These are phyloP conservation scores for Moesziomyces antarcticus DNA, from an alignment of 1,284 basidiomycete species.

Conservation along the genomic window DNA sequence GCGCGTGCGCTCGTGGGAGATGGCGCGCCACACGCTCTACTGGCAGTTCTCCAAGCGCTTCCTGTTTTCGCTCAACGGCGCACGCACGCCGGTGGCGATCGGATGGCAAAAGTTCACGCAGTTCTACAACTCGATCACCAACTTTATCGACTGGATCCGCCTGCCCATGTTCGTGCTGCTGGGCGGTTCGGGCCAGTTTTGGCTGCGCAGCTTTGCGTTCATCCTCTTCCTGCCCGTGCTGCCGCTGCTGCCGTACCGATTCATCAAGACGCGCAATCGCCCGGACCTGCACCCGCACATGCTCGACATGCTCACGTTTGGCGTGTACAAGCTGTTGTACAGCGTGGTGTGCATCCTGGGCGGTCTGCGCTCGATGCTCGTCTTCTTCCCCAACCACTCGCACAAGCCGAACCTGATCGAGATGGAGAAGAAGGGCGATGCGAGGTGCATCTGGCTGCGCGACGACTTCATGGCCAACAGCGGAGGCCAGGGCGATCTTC, in stretches of 20 bases:
- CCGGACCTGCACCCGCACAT: constrained; percentile 35
- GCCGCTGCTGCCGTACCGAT: constrained; percentile 22
- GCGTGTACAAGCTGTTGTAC: constrained; percentile 40
- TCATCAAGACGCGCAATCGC: constrained; percentile 27
- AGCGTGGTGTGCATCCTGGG: constrained; percentile 29
- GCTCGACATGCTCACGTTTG: constrained; percentile 30
- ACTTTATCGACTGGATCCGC: constrained; percentile 47
- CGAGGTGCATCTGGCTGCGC: constrained; percentile 28
- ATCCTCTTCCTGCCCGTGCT: constrained; percentile 26
- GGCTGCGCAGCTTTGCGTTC: constrained; percentile 20
- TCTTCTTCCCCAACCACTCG: constrained; percentile 27
- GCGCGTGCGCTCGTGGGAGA: constrained; percentile 37
- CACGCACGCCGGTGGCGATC: constrained; percentile 13
- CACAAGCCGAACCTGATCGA: constrained; percentile 21
- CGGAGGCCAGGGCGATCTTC: constrained; percentile 26
- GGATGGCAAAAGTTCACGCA: constrained; percentile 41
- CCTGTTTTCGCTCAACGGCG: constrained; percentile 31
- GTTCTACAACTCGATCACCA: constrained; percentile 38
- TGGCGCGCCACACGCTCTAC: constrained; percentile 43
- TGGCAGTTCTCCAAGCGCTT: constrained; percentile 40
- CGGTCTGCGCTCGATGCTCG: constrained; percentile 16
- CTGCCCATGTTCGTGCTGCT: constrained; percentile 36
- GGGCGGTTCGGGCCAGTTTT: constrained; percentile 24
- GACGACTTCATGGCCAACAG: constrained; percentile 28
- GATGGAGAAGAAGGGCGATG: constrained; percentile 29